These are phyloP conservation scores for Yamadazyma sp. DNA, from an alignment of 1,139 yeast genomes.

Conservation along the genomic window DNA sequence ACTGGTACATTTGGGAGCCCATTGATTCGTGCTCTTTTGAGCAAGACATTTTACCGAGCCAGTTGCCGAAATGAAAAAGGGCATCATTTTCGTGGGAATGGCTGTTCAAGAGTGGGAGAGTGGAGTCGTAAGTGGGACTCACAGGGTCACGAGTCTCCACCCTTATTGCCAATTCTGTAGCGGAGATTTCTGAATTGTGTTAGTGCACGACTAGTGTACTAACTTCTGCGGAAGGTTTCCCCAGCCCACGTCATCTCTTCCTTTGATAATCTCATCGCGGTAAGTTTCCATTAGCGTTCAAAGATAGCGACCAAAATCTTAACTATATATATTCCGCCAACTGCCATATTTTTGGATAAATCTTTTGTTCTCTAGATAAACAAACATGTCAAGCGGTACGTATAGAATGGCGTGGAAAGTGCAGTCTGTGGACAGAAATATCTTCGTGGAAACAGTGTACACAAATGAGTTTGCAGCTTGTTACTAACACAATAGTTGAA, in stretches of 20 bases:
- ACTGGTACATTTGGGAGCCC: too few species aligned
- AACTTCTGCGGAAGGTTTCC: constrained; percentile 2
- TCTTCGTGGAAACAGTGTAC: too few species aligned
- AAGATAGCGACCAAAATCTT: neutral
- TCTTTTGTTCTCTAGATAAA: neutral
- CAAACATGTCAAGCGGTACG: constrained; percentile 15
- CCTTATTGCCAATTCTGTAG: too few species aligned
- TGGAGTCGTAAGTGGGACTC: too few species aligned
- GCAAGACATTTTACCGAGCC: too few species aligned
- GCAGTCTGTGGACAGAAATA: too few species aligned
- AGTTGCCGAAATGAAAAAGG: too few species aligned
- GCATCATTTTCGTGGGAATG: too few species aligned
- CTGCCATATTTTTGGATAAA: neutral
- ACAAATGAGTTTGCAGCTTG: neutral
- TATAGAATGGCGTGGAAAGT: constrained; percentile 1
- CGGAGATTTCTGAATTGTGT: too few species aligned
- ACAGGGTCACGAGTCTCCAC: too few species aligned
- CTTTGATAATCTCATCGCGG: constrained; percentile 6
- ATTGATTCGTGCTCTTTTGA: too few species aligned
- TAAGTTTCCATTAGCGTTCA: constrained; percentile 6
- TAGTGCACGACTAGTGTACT: neutral
- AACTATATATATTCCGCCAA: neutral
- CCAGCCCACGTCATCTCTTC: neutral
- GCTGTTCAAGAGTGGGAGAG: too few species aligned
- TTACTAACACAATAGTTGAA: constrained; percentile 17